A percentile compares a stretch with the other conserved stretches of the same genome.
Conservation (phyloP, 345 rosid species). For the Eucalyptus microcorys region DNA sequence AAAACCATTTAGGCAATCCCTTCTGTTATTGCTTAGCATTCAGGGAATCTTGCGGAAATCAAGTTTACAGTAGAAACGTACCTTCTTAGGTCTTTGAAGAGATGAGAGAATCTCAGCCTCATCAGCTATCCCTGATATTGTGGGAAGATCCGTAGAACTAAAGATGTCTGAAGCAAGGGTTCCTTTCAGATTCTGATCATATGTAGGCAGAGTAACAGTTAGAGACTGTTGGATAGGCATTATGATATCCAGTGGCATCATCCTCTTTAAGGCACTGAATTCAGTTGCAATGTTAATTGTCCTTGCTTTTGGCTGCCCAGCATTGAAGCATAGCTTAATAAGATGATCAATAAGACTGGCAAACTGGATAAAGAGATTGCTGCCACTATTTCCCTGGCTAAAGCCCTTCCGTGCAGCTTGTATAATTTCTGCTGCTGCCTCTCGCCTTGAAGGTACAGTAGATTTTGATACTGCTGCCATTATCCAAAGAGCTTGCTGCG, state of each 20-base stretch:
- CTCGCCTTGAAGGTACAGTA: slow-evolving; percentile 83
- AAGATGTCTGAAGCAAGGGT: slow-evolving; percentile 52
- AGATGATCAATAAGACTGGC: slow-evolving; percentile 86
- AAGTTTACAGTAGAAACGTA: slow-evolving; percentile 2
- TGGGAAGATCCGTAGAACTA: slow-evolving; percentile 72
- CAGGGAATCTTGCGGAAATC: not conserved
- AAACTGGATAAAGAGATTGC: slow-evolving; percentile 76
- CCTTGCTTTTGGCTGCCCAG: slow-evolving; percentile 71
- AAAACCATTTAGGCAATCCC: not conserved
- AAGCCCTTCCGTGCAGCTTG: slow-evolving; percentile 81
- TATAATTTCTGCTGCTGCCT: slow-evolving; percentile 91
- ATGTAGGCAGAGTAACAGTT: slow-evolving; percentile 65
- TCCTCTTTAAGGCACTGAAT: slow-evolving; percentile 94
- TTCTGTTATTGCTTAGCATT: not conserved
- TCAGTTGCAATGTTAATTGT: slow-evolving; percentile 82
- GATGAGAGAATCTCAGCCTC: slow-evolving; percentile 99
- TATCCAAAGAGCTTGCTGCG: slow-evolving; percentile 92
- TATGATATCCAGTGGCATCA: slow-evolving; percentile 89
- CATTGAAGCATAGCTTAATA: slow-evolving; percentile 80
- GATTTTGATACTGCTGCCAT: slow-evolving; percentile 99
- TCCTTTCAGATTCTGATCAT: slow-evolving; percentile 31
- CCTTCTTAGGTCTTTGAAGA: slow-evolving; percentile 93
- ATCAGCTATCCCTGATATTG: slow-evolving; percentile 77
- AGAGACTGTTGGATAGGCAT: slow-evolving; percentile 97
- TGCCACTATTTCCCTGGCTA: slow-evolving; percentile 55